Percentiles rank a stretch among this genome's conserved stretches.
phyloP scores from a whole-genome alignment of 129 eudicot species.

The carrot (Daucus carota) region DH1_v3.0 NC_030386.2:39262501-39263000 shows the following conservation, averaged over 20 bases:
- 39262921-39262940: constrained; percentile 93
- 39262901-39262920: constrained; percentile 79
- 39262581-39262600: no score
- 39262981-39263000: constrained; percentile 93
- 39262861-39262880: background rate
- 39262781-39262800: background rate
- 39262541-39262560: no score
- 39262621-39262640: background rate
- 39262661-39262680: background rate
- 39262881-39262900: background rate
- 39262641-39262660: background rate
- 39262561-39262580: no score
- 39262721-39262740: background rate
- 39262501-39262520: no score
- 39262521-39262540: no score
- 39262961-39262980: constrained; percentile 88
- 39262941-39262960: constrained; percentile 67
- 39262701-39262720: background rate
- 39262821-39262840: background rate
- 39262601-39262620: no score
- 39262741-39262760: background rate
- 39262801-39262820: background rate
- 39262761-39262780: background rate
- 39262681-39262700: background rate
- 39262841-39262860: background rate